Evolutionary conservation across 78 protist species (phyloP).

Genomic region (Dictyostelium brefeldianum): DNA sequence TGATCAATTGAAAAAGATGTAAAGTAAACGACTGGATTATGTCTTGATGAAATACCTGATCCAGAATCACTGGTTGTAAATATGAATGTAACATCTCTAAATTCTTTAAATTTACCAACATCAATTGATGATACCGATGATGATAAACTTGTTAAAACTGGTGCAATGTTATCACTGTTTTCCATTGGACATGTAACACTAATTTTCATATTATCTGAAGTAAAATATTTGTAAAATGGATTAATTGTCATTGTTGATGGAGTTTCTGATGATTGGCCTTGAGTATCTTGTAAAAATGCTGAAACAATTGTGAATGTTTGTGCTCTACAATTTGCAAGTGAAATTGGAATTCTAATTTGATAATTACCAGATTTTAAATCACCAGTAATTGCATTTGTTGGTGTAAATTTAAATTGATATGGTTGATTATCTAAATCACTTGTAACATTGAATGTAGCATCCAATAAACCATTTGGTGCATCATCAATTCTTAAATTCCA

Average conservation of each 20-base stretch:
- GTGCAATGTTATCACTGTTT: conserved; percentile 18
- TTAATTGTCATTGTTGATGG: neutral
- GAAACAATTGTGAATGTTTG: conserved; percentile 12
- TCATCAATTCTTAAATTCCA: conserved; percentile 56
- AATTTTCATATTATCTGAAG: neutral
- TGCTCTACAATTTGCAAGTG: neutral
- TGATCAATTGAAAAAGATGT: neutral
- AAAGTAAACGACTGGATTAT: conserved; percentile 34
- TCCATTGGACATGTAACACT: neutral
- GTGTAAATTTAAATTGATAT: conserved; percentile 14
- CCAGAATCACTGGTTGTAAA: neutral
- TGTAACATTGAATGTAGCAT: conserved; percentile 17
- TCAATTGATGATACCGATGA: neutral
- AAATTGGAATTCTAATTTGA: conserved; percentile 13
- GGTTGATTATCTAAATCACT: conserved; percentile 28
- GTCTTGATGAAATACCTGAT: conserved; percentile 24
- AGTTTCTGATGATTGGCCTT: neutral
- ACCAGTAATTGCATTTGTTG: conserved; percentile 8
- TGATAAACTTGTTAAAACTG: neutral
- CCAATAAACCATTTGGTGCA: conserved; percentile 15
- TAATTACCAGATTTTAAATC: neutral
- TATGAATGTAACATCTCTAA: conserved; percentile 10
- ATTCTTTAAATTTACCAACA: neutral
- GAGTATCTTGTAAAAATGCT: neutral
- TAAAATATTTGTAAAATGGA: neutral